Conservation (phyloP, 768 basidiomycete genomes). For the Fomitopsis pulvina region DNA sequence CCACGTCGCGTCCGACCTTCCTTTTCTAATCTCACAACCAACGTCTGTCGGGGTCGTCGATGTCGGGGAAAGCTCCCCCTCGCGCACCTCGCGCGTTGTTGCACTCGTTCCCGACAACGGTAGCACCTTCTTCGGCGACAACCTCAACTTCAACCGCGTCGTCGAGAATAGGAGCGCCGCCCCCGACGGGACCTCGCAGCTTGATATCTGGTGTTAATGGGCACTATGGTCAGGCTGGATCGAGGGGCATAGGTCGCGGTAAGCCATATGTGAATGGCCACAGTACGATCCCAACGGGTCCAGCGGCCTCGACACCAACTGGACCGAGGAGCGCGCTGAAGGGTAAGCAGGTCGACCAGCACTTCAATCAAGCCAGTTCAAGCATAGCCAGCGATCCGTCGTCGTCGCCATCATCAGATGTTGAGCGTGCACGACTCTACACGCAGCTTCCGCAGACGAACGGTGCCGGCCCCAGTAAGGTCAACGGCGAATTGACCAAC, state of each 20-base stretch:
- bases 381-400: constrained; percentile 23
- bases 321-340: constrained; percentile 30
- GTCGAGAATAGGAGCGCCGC: constrained; percentile 44
- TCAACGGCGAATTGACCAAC: constrained; percentile 15
- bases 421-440: background rate
- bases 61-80: constrained; percentile 79
- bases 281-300: constrained; percentile 20
- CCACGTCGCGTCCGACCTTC: constrained; percentile 10
- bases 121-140: constrained; percentile 29
- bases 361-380: constrained; percentile 25
- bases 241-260: constrained; percentile 23
- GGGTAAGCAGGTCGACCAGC: constrained; percentile 35
- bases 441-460: constrained; percentile 7
- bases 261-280: constrained; percentile 43
- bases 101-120: constrained; percentile 32
- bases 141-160: constrained; percentile 27
- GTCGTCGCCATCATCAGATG: background rate
- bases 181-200: constrained; percentile 64
- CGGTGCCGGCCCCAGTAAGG: constrained; percentile 17
- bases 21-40: background rate
- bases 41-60: constrained; percentile 24
- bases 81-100: constrained; percentile 65
- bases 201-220: constrained; percentile 30
- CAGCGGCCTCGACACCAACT: constrained; percentile 24
- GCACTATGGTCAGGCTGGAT: constrained; percentile 11